A percentile compares a stretch with the other conserved stretches of the same genome.
These are phyloP conservation scores for Neoboletus magnificus DNA, from an alignment of 768 basidiomycete genomes.

Conservation along the genomic window DNA sequence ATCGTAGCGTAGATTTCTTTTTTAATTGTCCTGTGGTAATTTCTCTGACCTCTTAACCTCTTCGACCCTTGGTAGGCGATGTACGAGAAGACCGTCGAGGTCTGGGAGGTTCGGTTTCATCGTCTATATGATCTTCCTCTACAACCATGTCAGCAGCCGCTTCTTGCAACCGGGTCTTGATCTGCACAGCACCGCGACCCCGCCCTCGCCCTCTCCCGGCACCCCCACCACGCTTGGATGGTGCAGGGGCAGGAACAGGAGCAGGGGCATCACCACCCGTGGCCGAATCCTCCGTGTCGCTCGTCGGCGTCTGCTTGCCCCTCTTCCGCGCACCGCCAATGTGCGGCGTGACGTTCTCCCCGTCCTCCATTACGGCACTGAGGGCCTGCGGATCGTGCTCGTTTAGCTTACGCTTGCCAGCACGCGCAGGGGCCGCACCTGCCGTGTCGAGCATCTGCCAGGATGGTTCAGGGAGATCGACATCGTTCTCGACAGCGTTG, in stretches of 20 bases:
- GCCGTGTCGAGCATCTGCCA: constrained; percentile 49
- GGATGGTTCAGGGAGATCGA: constrained; percentile 48
- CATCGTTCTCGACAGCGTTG: constrained; percentile 41
- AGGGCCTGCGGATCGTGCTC: constrained; percentile 23
- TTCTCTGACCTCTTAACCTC: constrained; percentile 1
- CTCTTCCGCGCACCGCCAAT: constrained; percentile 23
- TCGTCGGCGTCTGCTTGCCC: constrained; percentile 13
- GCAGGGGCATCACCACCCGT: constrained; percentile 6
- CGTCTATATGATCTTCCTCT: constrained; percentile 29
- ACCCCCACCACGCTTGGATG: constrained; percentile 17
- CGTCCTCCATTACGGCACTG: constrained; percentile 27
- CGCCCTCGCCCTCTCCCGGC: constrained; percentile 24
- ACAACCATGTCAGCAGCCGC: constrained; percentile 26
- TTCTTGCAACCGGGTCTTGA: constrained; percentile 24
- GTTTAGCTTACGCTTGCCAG: constrained; percentile 38
- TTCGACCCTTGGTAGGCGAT: constrained; percentile 32
- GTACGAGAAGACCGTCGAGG: constrained; percentile 36
- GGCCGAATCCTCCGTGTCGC: constrained; percentile 18
- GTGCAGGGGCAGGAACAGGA: not conserved
- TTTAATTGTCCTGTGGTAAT: not conserved
- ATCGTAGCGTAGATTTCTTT: not conserved
- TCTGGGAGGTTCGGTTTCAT: constrained; percentile 20
- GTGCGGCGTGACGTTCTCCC: constrained; percentile 6
- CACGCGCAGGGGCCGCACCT: constrained; percentile 24
- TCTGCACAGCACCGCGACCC: constrained; percentile 14